These are phyloP conservation scores for Picochlorum sp. DNA, from an alignment of 139 green algal species.

Conservation along the genomic window DNA sequence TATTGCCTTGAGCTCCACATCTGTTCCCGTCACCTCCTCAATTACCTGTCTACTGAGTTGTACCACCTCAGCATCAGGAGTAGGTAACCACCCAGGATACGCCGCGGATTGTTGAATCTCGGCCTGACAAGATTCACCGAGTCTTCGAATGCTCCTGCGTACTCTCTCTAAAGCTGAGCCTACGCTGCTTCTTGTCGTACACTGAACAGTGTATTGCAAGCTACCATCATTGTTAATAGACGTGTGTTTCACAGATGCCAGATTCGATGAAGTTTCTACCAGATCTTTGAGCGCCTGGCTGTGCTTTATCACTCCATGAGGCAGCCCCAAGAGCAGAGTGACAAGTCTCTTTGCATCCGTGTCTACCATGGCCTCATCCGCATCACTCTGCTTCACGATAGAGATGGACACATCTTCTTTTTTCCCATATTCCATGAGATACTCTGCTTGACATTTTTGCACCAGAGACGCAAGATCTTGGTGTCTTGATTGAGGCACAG, in stretches of 20 bases:
- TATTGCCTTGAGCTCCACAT: slow-evolving; percentile 38
- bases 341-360: slow-evolving; percentile 19
- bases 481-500: neutral
- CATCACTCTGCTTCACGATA: neutral
- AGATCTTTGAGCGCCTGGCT: slow-evolving; percentile 44
- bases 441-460: neutral
- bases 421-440: slow-evolving; percentile 41
- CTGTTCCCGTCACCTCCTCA: slow-evolving; percentile 14
- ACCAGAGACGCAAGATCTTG: neutral
- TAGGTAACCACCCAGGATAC: slow-evolving; percentile 64
- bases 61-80: slow-evolving; percentile 32
- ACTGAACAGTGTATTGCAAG: slow-evolving; percentile 15
- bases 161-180: slow-evolving; percentile 35
- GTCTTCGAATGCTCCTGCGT: slow-evolving; percentile 11
- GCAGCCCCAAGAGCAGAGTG: slow-evolving; percentile 36
- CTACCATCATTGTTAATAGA: neutral
- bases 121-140: slow-evolving; percentile 17
- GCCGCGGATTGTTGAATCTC: slow-evolving; percentile 22
- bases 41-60: slow-evolving; percentile 21
- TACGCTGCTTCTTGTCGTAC: slow-evolving; percentile 48
- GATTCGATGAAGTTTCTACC: slow-evolving; percentile 66
- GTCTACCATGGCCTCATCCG: neutral
- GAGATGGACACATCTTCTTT: slow-evolving; percentile 22
- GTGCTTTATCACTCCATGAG: slow-evolving; percentile 54
- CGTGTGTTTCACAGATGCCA: slow-evolving; percentile 34